These are phyloP conservation scores for Anisodus tanguticus DNA, from an alignment of 257 asterid genomes.

Conservation along the genomic window DNA sequence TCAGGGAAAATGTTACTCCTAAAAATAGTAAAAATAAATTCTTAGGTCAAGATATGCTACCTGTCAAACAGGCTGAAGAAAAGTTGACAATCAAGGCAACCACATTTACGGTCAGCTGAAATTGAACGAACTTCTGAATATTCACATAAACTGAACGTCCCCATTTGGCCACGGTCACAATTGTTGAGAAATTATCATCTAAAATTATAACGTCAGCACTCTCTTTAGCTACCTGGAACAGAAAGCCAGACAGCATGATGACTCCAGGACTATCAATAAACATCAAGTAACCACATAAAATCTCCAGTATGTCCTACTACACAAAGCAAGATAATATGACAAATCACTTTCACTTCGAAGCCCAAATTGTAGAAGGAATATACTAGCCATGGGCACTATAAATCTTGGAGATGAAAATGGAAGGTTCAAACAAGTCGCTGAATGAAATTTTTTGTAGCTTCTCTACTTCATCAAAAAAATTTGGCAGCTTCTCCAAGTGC, in stretches of 20 bases:
- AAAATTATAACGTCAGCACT: slow-evolving; percentile 95
- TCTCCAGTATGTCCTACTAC: background rate
- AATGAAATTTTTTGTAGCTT: background rate
- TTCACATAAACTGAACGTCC: slow-evolving; percentile 95
- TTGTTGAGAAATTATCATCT: slow-evolving; percentile 95
- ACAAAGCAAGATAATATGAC: background rate
- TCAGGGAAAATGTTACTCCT: background rate
- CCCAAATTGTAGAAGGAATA: background rate
- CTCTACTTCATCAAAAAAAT: too few species aligned
- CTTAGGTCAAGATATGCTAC: slow-evolving; percentile 39
- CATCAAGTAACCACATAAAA: background rate
- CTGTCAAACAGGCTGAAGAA: slow-evolving; percentile 96
- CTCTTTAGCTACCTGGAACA: slow-evolving; percentile 92
- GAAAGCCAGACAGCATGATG: slow-evolving; percentile 1
- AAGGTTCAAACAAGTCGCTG: background rate
- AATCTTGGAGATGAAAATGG: slow-evolving; percentile 3
- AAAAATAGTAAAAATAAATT: background rate
- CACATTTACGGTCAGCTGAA: slow-evolving; percentile 93
- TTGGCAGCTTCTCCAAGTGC: background rate
- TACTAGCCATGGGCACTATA: background rate
- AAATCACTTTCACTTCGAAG: background rate
- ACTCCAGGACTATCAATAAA: background rate
- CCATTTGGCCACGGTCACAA: slow-evolving; percentile 95
- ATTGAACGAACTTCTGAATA: slow-evolving; percentile 93
- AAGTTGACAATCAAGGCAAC: slow-evolving; percentile 94